Conservation (phyloP, 257 asterid species). For the Ophiorrhiza pumila region DNA sequence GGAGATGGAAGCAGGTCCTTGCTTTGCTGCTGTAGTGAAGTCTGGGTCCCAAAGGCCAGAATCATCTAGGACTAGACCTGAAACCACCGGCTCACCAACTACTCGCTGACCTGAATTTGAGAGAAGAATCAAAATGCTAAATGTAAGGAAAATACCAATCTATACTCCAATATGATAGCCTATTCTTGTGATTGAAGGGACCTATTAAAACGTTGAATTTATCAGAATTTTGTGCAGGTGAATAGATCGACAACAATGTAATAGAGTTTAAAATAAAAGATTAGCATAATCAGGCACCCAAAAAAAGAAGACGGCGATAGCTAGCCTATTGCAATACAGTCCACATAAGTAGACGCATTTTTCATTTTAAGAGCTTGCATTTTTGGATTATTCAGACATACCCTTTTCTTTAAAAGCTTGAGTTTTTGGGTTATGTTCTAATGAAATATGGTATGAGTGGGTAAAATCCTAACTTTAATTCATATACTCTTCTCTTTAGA, state of each 20-base stretch:
- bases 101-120: slow-evolving; percentile 79
- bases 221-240: neutral
- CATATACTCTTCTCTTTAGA: too few species aligned
- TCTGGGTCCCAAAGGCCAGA: slow-evolving; percentile 88
- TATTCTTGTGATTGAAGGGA: neutral
- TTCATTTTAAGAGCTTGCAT: too few species aligned
- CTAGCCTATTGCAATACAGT: too few species aligned
- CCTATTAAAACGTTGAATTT: neutral
- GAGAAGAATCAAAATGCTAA: neutral
- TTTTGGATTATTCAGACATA: neutral
- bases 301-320: neutral
- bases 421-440: neutral
- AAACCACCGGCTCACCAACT: slow-evolving; percentile 90
- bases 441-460: neutral
- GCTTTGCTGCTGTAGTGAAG: slow-evolving; percentile 81
- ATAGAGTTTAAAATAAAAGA: neutral
- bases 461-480: neutral
- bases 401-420: neutral
- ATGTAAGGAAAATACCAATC: neutral
- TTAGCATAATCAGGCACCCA: neutral
- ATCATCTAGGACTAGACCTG: slow-evolving; percentile 84
- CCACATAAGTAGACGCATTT: too few species aligned
- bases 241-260: neutral
- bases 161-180: neutral
- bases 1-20: slow-evolving; percentile 26